phyloP scores from a whole-genome alignment of 208 protist species.

The Trichomonas gallinae region DNA sequence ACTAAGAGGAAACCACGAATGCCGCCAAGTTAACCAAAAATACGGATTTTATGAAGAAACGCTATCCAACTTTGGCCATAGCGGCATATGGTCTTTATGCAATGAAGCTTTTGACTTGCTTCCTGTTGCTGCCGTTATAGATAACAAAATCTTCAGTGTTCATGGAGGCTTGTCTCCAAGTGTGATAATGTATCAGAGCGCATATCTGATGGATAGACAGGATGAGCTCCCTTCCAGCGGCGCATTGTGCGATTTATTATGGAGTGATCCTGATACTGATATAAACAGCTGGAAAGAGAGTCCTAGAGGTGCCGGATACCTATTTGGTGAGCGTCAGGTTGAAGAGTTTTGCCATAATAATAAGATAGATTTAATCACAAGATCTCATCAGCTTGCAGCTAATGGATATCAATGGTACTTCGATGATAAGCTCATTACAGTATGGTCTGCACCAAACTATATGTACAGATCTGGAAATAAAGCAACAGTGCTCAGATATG shows the following conservation, averaged over 20 bases:
- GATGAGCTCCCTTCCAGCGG: neutral
- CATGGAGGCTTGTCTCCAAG: neutral
- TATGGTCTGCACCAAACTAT: conserved; percentile 48
- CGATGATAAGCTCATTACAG: neutral
- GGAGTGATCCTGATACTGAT: conserved; percentile 22
- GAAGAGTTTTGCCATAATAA: conserved; percentile 71
- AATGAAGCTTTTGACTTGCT: conserved; percentile 3
- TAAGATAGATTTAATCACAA: conserved; percentile 68
- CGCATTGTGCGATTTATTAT: neutral
- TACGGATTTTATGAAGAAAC: conserved; percentile 44
- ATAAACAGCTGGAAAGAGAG: conserved; percentile 63
- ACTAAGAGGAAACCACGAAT: conserved; percentile 43
- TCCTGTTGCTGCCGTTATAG: conserved; percentile 9
- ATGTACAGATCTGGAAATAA: conserved; percentile 49
- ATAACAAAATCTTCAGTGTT: neutral
- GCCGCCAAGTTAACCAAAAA: conserved; percentile 30
- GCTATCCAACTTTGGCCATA: conserved; percentile 62
- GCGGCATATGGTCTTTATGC: neutral
- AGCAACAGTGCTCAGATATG: conserved; percentile 54
- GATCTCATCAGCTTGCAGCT: conserved; percentile 51
- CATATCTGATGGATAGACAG: neutral
- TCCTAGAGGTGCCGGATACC: conserved; percentile 91
- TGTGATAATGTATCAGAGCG: neutral
- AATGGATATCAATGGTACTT: conserved; percentile 56
- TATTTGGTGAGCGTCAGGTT: conserved; percentile 93